Conservation (phyloP, 2,329 filamentous ascomycete species). For the Neopestalotiopsis rosae region DNA sequence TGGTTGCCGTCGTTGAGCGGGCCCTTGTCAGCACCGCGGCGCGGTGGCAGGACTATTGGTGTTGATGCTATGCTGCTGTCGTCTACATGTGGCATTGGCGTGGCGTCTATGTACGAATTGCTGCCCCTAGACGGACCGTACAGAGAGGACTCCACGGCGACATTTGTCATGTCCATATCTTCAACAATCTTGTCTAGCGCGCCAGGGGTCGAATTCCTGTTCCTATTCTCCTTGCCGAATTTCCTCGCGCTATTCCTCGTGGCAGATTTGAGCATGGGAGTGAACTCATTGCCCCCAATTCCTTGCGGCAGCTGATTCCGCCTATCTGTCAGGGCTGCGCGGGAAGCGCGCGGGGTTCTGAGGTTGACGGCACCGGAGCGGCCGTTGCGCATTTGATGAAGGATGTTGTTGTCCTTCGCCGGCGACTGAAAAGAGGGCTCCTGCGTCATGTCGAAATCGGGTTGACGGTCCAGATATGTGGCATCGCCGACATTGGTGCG, state of each 20-base stretch:
- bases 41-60: slow-evolving; percentile 73
- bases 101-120: slow-evolving; percentile 70
- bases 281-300: slow-evolving; percentile 81
- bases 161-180: slow-evolving; percentile 73
- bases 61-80: slow-evolving; percentile 85
- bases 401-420: slow-evolving; percentile 75
- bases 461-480: slow-evolving; percentile 74
- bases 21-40: slow-evolving; percentile 66
- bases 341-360: slow-evolving; percentile 73
- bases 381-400: slow-evolving; percentile 76
- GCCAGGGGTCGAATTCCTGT: slow-evolving; percentile 71
- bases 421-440: slow-evolving; percentile 88
- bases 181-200: slow-evolving; percentile 70
- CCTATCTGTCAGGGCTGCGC: slow-evolving; percentile 73
- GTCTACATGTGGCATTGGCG: slow-evolving; percentile 76
- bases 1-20: slow-evolving; percentile 86
- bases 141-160: slow-evolving; percentile 74
- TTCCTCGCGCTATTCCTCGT: slow-evolving; percentile 73
- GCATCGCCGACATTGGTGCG: slow-evolving; percentile 84
- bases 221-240: slow-evolving; percentile 66
- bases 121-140: slow-evolving; percentile 63
- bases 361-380: slow-evolving; percentile 61
- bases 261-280: slow-evolving; percentile 86
- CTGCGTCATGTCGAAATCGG: slow-evolving; percentile 83
- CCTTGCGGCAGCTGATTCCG: slow-evolving; percentile 69